These are phyloP conservation scores for Tetrapisispora iriomotensis DNA, from an alignment of 805 yeast genomes.

Conservation along the genomic window DNA sequence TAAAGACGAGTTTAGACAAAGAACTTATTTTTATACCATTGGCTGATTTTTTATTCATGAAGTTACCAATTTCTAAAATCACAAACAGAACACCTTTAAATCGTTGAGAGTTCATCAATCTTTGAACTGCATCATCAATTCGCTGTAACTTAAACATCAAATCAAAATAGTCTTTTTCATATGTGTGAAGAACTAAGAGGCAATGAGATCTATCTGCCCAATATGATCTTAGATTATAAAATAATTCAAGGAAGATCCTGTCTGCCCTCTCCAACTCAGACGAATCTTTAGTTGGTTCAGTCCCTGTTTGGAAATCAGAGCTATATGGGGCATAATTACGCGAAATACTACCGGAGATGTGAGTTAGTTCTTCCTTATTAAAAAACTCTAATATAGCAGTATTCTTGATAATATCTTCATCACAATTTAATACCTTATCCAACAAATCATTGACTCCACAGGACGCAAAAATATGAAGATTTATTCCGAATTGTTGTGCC, in stretches of 20 bases:
- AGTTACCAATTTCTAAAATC: slow-evolving; percentile 66
- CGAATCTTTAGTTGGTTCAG: slow-evolving; percentile 33
- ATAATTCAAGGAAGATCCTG: slow-evolving; percentile 55
- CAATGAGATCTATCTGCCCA: slow-evolving; percentile 69
- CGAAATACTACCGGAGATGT: slow-evolving; percentile 45
- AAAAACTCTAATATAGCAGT: slow-evolving; percentile 59
- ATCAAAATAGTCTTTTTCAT: slow-evolving; percentile 58
- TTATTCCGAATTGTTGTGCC: slow-evolving; percentile 74
- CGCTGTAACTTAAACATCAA: slow-evolving; percentile 43
- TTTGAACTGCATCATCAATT: slow-evolving; percentile 50
- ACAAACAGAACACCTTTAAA: slow-evolving; percentile 52
- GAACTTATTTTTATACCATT: slow-evolving; percentile 64
- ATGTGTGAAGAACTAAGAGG: slow-evolving; percentile 42
- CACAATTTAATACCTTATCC: slow-evolving; percentile 49
- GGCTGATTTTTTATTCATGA: slow-evolving; percentile 70
- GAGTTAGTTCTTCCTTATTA: slow-evolving; percentile 53
- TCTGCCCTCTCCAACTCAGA: slow-evolving; percentile 61
- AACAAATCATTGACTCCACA: slow-evolving; percentile 47
- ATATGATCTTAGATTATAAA: slow-evolving; percentile 56
- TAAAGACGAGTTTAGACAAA: slow-evolving; percentile 56
- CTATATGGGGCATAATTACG: slow-evolving; percentile 57
- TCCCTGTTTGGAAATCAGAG: slow-evolving; percentile 34
- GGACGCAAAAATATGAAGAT: slow-evolving; percentile 52
- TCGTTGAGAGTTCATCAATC: slow-evolving; percentile 42
- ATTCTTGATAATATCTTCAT: slow-evolving; percentile 42